These are phyloP conservation scores for Brettanomyces anomalus DNA, from an alignment of 805 yeast genomes.

Conservation along the genomic window DNA sequence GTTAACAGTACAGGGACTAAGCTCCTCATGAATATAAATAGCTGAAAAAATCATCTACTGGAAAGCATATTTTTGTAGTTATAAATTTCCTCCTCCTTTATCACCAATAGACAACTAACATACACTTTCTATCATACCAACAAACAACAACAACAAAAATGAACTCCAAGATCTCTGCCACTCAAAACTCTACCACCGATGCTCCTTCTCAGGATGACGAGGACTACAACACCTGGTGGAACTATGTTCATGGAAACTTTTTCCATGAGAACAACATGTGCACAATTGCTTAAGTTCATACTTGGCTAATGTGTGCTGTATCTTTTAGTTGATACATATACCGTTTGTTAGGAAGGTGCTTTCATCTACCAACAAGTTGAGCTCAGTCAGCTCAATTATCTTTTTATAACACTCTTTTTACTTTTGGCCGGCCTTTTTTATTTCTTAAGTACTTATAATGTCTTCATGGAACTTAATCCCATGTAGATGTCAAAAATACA, in stretches of 20 bases:
- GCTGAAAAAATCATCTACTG: too few relatives aligned
- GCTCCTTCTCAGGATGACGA: conserved; percentile 2
- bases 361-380: background rate
- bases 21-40: too few relatives aligned
- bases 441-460: background rate
- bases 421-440: background rate
- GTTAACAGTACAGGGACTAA: too few relatives aligned
- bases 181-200: conserved; percentile 1
- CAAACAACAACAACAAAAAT: background rate
- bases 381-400: background rate
- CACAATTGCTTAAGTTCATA: conserved; percentile 1
- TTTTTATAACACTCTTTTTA: background rate
- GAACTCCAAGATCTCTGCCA: conserved; percentile 4
- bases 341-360: background rate
- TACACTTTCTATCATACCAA: too few relatives aligned
- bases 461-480: background rate
- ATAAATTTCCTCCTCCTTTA: too few relatives aligned
- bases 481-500: too few relatives aligned
- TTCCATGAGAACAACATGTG: conserved; percentile 1
- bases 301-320: too few relatives aligned
- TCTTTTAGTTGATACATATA: background rate
- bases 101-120: too few relatives aligned
- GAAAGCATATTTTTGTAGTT: too few relatives aligned
- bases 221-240: conserved; percentile 1
- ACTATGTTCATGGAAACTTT: background rate